Evolutionary conservation across 208 protist genomes (phyloP).

Genomic region (Jaenimonas drosophilae): DNA sequence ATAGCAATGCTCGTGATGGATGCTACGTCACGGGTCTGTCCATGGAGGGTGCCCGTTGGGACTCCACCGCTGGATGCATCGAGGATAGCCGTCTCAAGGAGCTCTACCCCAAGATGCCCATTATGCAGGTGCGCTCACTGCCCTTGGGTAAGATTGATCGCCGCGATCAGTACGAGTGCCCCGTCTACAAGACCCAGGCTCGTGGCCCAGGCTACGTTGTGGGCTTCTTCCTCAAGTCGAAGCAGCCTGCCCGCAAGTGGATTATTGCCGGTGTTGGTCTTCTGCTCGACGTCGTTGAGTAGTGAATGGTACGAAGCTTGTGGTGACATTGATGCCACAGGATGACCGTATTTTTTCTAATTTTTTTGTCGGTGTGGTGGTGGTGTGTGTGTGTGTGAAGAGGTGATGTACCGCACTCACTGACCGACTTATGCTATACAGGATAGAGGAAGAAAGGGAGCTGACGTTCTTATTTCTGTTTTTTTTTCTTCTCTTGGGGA

Average conservation of each 20-base stretch:
- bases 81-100: slow-evolving; percentile 94
- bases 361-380: no score
- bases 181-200: slow-evolving; percentile 95
- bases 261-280: slow-evolving; percentile 95
- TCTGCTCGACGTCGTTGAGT: slow-evolving; percentile 93
- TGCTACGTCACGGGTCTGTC: slow-evolving; percentile 95
- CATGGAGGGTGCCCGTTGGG: slow-evolving; percentile 97
- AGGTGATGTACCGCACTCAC: no score
- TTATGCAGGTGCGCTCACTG: slow-evolving; percentile 90
- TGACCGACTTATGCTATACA: no score
- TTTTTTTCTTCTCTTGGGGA: slow-evolving; percentile 10
- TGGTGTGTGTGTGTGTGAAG: no score
- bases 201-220: slow-evolving; percentile 95
- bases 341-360: background rate
- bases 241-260: slow-evolving; percentile 94
- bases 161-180: slow-evolving; percentile 95
- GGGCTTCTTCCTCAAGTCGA: slow-evolving; percentile 93
- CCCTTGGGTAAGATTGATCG: slow-evolving; percentile 89
- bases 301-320: no score
- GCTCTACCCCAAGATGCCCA: slow-evolving; percentile 91
- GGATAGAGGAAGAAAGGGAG: no score
- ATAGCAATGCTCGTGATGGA: slow-evolving; percentile 93
- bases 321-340: background rate
- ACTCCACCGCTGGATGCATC: slow-evolving; percentile 77
- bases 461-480: slow-evolving; percentile 10